Percentiles rank a stretch among this genome's conserved stretches.
Evolutionary conservation across 139 green algal species (phyloP).

Genomic region (Parachlorella kessleri): DNA sequence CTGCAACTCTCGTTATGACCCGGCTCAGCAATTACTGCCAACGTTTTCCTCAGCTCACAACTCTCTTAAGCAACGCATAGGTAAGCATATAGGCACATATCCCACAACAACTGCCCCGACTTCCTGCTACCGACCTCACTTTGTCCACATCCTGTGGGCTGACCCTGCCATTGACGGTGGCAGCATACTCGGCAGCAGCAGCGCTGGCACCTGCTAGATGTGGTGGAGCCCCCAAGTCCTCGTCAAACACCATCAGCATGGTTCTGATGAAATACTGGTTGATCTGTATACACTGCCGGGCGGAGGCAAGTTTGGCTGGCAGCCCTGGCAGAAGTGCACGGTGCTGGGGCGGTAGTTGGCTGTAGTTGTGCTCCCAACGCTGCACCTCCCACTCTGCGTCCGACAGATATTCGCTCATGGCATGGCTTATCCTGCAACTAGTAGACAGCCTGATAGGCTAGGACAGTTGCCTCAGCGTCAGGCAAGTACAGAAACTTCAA

Average conservation of each 20-base stretch:
- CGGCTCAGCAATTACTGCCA: too few species aligned
- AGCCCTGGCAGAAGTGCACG: constrained; percentile 1
- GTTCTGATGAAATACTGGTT: constrained; percentile 75
- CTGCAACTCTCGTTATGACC: too few species aligned
- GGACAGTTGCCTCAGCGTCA: too few species aligned
- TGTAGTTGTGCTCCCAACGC: constrained; percentile 78
- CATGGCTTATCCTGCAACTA: constrained; percentile 72
- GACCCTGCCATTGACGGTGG: not conserved
- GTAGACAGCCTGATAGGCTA: too few species aligned
- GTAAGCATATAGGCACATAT: too few species aligned
- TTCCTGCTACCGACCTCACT: constrained; percentile 25
- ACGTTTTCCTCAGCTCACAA: too few species aligned
- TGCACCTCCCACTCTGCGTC: constrained; percentile 65
- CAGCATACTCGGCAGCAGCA: constrained; percentile 22
- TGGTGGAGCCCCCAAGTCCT: not conserved
- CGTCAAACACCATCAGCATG: constrained; percentile 30
- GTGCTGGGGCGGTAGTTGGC: constrained; percentile 27
- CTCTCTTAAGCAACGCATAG: too few species aligned
- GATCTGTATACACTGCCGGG: constrained; percentile 41
- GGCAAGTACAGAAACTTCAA: too few species aligned
- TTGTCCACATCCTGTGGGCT: constrained; percentile 44
- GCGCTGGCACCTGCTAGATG: constrained; percentile 30
- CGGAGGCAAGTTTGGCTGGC: constrained; percentile 13
- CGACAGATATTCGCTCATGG: constrained; percentile 64
- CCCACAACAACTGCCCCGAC: too few species aligned